Percentiles rank a stretch among this genome's conserved stretches.
phyloP scores from a whole-genome alignment of 1,139 yeast genomes.

The Scheffersomyces cryptocercus region DNA sequence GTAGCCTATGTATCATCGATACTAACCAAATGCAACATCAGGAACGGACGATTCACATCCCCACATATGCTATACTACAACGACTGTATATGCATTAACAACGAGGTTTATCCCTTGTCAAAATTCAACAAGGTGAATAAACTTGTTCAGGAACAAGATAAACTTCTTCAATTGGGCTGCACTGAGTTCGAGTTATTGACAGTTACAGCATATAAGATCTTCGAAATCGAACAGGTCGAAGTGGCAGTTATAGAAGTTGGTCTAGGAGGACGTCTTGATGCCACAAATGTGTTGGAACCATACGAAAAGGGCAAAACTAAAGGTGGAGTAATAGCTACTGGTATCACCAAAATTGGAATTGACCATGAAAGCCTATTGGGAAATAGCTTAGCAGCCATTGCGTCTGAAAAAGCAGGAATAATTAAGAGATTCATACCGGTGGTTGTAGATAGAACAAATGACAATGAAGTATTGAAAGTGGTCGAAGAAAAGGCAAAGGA shows the following conservation, averaged over 20 bases:
- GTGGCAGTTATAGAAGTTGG: constrained; percentile 89
- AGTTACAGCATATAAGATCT: constrained; percentile 78
- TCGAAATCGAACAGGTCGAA: constrained; percentile 57
- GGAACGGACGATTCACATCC: constrained; percentile 80
- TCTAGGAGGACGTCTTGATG: constrained; percentile 83
- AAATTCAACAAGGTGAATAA: constrained; percentile 49
- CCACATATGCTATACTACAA: constrained; percentile 76
- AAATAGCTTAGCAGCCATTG: constrained; percentile 59
- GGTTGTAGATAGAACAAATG: constrained; percentile 74
- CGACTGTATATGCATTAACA: constrained; percentile 73
- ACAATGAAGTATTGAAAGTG: constrained; percentile 46
- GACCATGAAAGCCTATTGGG: constrained; percentile 86
- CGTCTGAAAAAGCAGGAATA: constrained; percentile 82
- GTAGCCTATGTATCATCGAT: constrained; percentile 74
- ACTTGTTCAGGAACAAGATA: constrained; percentile 37
- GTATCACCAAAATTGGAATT: constrained; percentile 78
- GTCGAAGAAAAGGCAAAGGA: constrained; percentile 25
- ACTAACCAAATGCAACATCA: constrained; percentile 47
- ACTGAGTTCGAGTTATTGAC: constrained; percentile 87
- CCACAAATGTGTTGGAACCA: constrained; percentile 66
- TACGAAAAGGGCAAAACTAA: constrained; percentile 16
- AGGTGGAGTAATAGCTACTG: constrained; percentile 60
- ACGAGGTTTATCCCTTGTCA: constrained; percentile 49
- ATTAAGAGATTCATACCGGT: constrained; percentile 62
- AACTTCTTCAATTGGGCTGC: constrained; percentile 51